These are phyloP conservation scores for Astrothelium subdiscretum DNA, from an alignment of 495 filamentous ascomycete genomes.

Conservation along the genomic window DNA sequence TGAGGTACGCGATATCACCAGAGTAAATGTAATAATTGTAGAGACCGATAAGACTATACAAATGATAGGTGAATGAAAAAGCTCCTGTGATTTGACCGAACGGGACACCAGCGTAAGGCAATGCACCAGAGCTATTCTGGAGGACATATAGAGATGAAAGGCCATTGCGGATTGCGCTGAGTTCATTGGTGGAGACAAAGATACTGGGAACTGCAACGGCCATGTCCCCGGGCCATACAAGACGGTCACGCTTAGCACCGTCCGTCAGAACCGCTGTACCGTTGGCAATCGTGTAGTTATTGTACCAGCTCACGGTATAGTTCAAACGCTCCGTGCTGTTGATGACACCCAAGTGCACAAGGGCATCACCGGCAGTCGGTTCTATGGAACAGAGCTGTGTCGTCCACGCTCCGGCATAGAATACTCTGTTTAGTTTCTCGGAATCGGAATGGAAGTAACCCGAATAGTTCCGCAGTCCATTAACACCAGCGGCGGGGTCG, in stretches of 20 bases:
- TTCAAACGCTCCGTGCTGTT: constrained; percentile 8
- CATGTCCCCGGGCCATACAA: constrained; percentile 40
- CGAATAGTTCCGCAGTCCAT: constrained; percentile 26
- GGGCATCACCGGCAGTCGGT: constrained; percentile 35
- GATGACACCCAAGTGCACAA: constrained; percentile 29
- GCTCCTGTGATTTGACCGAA: constrained; percentile 6
- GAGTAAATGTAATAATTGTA: constrained; percentile 26
- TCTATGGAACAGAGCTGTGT: constrained; percentile 45
- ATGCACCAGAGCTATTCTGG: constrained; percentile 28
- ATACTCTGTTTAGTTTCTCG: constrained; percentile 42
- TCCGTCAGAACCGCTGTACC: constrained; percentile 32
- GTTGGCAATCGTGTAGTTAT: constrained; percentile 36
- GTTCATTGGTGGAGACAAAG: constrained; percentile 35
- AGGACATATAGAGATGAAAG: constrained; percentile 34
- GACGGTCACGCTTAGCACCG: constrained; percentile 46
- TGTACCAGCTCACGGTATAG: constrained; percentile 19
- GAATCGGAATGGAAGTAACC: constrained; percentile 39
- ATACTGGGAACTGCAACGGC: constrained; percentile 36
- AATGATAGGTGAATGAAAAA: constrained; percentile 26
- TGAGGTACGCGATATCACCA: constrained; percentile 15
- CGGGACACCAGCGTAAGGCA: constrained; percentile 22
- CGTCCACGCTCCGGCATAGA: constrained; percentile 56
- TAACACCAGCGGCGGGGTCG: constrained; percentile 17
- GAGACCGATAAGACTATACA: constrained; percentile 26
- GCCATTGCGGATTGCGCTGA: constrained; percentile 34